Evolutionary conservation across 2,329 filamentous ascomycete genomes (phyloP), one percentile per base, ranked within the genome.

Genomic region (Periconia digitata): DNA sequence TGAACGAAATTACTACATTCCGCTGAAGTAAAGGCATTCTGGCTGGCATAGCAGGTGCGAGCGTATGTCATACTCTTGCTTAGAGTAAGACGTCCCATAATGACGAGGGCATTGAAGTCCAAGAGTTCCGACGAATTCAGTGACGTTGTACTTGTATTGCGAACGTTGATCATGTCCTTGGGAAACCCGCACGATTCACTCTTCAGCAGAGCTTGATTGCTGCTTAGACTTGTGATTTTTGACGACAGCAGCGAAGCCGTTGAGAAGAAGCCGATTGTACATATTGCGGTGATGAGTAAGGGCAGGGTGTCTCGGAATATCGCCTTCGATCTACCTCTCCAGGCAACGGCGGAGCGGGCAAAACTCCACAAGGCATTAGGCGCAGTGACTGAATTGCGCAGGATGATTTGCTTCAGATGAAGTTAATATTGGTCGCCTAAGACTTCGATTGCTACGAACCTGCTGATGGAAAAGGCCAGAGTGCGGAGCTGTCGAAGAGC

Each of bases 391-490:
- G 54, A 46, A 40, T 60, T 62, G n/a, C 59, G 54, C 4, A 60
- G 51, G 16, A 59, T 56, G n/a, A 44, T 44, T 49, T 62, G 59
- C 27, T 32, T 32, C n/a, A 32, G 27, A 32, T 10, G n/a, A 10
- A 32, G 27, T 32, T 32, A 32, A 15, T 15, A 6, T 15, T 13
- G 12, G 10, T 32, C 12, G 4, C n/a, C 27, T 13, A 12, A 32
- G 12, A 10, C 27, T 32, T 32, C 27, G 4, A 32, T 32, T 15
- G 27, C 8, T 15, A 32, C 27, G 12, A 32, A 32, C 27, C 23
- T 58, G 59, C 41, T 62, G 59, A 39, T 62, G 59, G 37, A 49
- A 60, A 1, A 59, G 45, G 21, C 58, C 59, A 46, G 60, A 51
- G 29, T 46, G 47, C 16, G 58, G 20, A 10, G 8, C 15, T 13